phyloP scores from a whole-genome alignment of 352 stramenopile genomes.

The Globisporangium camurandrum region DNA sequence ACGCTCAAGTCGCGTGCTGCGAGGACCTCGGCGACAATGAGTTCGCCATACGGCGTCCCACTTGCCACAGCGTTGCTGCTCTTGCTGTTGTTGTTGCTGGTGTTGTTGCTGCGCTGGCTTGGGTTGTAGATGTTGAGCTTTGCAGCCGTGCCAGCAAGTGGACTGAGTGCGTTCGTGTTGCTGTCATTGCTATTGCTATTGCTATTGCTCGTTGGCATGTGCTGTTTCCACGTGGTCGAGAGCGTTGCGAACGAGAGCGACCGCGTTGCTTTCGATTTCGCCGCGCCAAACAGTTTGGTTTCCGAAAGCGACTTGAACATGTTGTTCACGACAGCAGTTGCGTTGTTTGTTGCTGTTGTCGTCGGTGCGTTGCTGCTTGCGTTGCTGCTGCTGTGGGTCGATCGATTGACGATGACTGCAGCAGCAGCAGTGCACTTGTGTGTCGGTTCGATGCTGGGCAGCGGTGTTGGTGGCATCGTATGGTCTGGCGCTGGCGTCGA shows the following conservation, averaged over 20 bases:
- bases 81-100: constrained; percentile 6
- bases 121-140: constrained; percentile 53
- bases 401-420: background rate
- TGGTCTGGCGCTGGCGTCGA: constrained; percentile 29
- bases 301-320: constrained; percentile 33
- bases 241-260: constrained; percentile 32
- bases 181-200: background rate
- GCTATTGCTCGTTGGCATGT: constrained; percentile 10
- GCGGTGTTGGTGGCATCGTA: constrained; percentile 17
- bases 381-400: background rate
- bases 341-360: too few relatives aligned
- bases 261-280: constrained; percentile 12
- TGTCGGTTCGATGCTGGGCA: constrained; percentile 14
- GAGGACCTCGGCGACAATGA: constrained; percentile 60
- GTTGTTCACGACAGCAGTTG: constrained; percentile 22
- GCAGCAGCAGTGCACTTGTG: background rate
- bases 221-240: constrained; percentile 51
- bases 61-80: constrained; percentile 22
- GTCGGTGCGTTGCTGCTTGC: constrained; percentile 2
- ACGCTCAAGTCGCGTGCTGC: constrained; percentile 37
- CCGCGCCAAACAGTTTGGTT: constrained; percentile 15
- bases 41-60: constrained; percentile 52
- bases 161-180: constrained; percentile 3
- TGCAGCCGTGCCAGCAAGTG: constrained; percentile 12
- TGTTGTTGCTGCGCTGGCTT: constrained; percentile 8